phyloP scores from a whole-genome alignment of 495 filamentous ascomycete genomes.

The Barbatosphaeria neglecta region DNA sequence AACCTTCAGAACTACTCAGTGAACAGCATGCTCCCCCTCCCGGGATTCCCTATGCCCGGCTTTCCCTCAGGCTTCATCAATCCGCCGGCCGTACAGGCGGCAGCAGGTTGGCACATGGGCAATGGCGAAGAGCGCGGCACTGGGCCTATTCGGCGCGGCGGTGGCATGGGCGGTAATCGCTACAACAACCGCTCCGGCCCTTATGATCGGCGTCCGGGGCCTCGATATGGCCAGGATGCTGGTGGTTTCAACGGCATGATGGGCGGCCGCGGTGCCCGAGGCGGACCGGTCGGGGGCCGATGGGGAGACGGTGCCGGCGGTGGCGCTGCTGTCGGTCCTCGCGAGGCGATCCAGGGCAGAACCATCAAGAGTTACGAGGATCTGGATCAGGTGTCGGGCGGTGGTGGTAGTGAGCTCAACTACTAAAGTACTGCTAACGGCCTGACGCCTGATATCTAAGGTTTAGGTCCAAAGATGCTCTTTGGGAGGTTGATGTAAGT shows the following conservation, averaged over 20 bases:
- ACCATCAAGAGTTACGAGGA: constrained; percentile 96
- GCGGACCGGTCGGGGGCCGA: constrained; percentile 38
- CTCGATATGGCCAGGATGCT: constrained; percentile 13
- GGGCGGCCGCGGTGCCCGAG: constrained; percentile 32
- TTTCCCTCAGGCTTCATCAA: constrained; percentile 48
- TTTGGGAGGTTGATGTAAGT: too few species aligned
- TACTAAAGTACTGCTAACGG: too few species aligned
- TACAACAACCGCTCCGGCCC: constrained; percentile 36
- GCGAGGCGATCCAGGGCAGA: constrained; percentile 79
- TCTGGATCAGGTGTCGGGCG: constrained; percentile 63
- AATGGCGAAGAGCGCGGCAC: constrained; percentile 33
- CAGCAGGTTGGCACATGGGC: constrained; percentile 30
- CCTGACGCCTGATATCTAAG: too few species aligned
- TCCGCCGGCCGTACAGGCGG: constrained; percentile 29
- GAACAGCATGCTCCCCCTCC: constrained; percentile 45
- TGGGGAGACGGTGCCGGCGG: constrained; percentile 55
- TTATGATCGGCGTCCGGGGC: constrained; percentile 39
- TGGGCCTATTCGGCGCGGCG: constrained; percentile 37
- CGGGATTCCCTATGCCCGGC: constrained; percentile 33
- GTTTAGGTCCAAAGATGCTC: too few species aligned
- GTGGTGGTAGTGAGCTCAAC: constrained; percentile 49
- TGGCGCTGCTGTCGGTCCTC: constrained; percentile 60
- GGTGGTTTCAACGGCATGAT: constrained; percentile 20
- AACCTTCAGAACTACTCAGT: constrained; percentile 56
- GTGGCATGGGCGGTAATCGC: constrained; percentile 22